These are phyloP conservation scores for Conoideocrella luteorostrata DNA, from an alignment of 2,329 filamentous ascomycete genomes.

Conservation along the genomic window DNA sequence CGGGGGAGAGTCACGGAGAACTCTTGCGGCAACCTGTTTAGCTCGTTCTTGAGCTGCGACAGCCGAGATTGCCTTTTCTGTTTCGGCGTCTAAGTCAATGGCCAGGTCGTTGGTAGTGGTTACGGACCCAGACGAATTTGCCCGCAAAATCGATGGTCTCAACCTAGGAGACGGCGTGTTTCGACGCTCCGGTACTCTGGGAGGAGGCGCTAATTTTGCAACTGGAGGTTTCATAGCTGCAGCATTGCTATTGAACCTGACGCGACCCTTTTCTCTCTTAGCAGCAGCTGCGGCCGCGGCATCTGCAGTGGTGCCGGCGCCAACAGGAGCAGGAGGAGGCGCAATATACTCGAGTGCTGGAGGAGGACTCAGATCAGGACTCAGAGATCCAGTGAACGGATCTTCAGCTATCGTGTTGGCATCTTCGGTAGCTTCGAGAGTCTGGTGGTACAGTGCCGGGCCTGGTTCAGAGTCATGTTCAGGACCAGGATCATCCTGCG, in stretches of 20 bases:
- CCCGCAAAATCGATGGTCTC: slow-evolving; percentile 37
- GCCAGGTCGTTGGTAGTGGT: slow-evolving; percentile 19
- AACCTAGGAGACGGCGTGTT: slow-evolving; percentile 20
- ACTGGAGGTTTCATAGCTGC: slow-evolving; percentile 22
- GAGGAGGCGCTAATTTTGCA: slow-evolving; percentile 8
- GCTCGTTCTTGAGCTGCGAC: slow-evolving; percentile 38
- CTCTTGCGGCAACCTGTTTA: slow-evolving; percentile 33
- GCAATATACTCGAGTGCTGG: not conserved
- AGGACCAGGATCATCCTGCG: slow-evolving; percentile 3
- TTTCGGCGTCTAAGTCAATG: slow-evolving; percentile 19
- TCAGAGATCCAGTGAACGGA: not conserved
- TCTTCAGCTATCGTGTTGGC: not conserved
- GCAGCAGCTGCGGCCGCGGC: slow-evolving; percentile 5
- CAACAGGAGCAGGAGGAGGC: not conserved
- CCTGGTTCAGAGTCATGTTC: not conserved
- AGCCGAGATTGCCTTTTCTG: slow-evolving; percentile 25
- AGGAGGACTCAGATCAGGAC: not conserved
- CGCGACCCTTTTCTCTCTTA: slow-evolving; percentile 41
- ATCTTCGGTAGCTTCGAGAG: not conserved
- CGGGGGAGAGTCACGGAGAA: slow-evolving; percentile 30
- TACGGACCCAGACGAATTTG: slow-evolving; percentile 33
- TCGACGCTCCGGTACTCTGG: not conserved
- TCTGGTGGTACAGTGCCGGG: not conserved
- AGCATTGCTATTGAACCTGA: slow-evolving; percentile 42
- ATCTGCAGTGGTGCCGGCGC: not conserved